A percentile compares a stretch with the other conserved stretches of the same genome.
Evolutionary conservation across 192 early-diverging fungal species (phyloP).

Genomic region (Podila verticillata): DNA sequence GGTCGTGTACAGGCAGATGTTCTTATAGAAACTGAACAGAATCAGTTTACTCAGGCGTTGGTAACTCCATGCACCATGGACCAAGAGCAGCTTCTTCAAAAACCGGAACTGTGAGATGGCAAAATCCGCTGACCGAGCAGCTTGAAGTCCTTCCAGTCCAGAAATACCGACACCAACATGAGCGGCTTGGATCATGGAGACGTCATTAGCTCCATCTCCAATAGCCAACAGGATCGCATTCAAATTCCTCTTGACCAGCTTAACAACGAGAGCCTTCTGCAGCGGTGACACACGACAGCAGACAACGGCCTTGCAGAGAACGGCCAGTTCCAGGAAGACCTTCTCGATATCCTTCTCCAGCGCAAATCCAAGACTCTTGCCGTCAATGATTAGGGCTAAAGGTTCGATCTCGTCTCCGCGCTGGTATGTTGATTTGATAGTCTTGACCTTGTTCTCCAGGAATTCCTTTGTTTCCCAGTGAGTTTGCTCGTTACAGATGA

Average conservation of each 20-base stretch:
- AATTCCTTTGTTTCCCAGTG: slow-evolving; percentile 95
- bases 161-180: slow-evolving; percentile 98
- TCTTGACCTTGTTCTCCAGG: slow-evolving; percentile 86
- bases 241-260: slow-evolving; percentile 93
- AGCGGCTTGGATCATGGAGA: slow-evolving; percentile 99
- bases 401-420: slow-evolving; percentile 62
- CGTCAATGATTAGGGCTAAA: slow-evolving; percentile 97
- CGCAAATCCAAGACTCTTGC: slow-evolving; percentile 91
- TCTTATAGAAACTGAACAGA: slow-evolving; percentile 99
- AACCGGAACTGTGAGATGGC: slow-evolving; percentile 98
- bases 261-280: slow-evolving; percentile 98
- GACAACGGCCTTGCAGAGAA: slow-evolving; percentile 93
- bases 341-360: slow-evolving; percentile 86
- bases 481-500: slow-evolving; percentile 91
- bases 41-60: slow-evolving; percentile 95
- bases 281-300: slow-evolving; percentile 99
- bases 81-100: slow-evolving; percentile 93
- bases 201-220: slow-evolving; percentile 99
- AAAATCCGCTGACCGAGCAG: slow-evolving; percentile 96
- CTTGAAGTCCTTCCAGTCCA: slow-evolving; percentile 96
- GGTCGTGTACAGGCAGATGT: slow-evolving; percentile 97
- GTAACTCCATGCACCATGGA: slow-evolving; percentile 98
- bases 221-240: slow-evolving; percentile 94
- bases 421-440: slow-evolving; percentile 67
- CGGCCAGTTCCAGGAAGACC: slow-evolving; percentile 89